Conservation (phyloP, 1,284 basidiomycete species). For the Phellopilus nigrolimitatus region DNA sequence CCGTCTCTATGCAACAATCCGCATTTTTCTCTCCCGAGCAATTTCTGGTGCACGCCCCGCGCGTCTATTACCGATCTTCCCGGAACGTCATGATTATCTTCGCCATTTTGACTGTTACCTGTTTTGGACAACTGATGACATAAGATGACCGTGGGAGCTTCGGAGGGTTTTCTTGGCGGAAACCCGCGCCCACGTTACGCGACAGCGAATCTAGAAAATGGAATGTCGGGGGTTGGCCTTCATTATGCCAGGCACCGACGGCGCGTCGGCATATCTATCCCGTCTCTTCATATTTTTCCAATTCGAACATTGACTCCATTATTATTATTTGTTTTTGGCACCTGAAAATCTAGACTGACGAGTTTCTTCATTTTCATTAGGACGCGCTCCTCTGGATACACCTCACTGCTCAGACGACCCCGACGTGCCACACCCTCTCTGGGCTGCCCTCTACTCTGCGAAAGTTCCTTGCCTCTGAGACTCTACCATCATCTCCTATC, state of each 20-base stretch:
- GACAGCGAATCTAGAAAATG: too few relatives aligned
- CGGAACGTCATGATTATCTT: too few relatives aligned
- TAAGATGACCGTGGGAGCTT: too few relatives aligned
- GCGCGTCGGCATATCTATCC: too few relatives aligned
- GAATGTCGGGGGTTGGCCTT: too few relatives aligned
- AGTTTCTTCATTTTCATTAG: constrained; percentile 7
- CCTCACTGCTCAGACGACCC: constrained; percentile 17
- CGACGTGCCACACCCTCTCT: constrained; percentile 17
- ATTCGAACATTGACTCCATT: neutral
- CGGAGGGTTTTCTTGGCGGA: too few relatives aligned
- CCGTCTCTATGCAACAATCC: neutral
- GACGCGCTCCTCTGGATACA: constrained; percentile 8
- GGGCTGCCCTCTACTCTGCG: constrained; percentile 16
- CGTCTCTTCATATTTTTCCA: neutral
- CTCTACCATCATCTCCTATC: neutral
- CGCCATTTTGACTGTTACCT: too few relatives aligned
- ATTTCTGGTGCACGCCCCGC: too few relatives aligned
- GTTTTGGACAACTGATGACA: too few relatives aligned
- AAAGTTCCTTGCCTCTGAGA: constrained; percentile 9
- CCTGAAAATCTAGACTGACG: neutral
- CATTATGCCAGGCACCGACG: too few relatives aligned
- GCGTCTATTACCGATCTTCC: neutral
- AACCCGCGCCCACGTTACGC: too few relatives aligned
- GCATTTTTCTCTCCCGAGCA: neutral
- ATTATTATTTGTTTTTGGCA: neutral